Evolutionary conservation across 2,329 filamentous ascomycete species (phyloP), one percentile per base, ranked within the genome.

Genomic region (Cercospora sp.): DNA sequence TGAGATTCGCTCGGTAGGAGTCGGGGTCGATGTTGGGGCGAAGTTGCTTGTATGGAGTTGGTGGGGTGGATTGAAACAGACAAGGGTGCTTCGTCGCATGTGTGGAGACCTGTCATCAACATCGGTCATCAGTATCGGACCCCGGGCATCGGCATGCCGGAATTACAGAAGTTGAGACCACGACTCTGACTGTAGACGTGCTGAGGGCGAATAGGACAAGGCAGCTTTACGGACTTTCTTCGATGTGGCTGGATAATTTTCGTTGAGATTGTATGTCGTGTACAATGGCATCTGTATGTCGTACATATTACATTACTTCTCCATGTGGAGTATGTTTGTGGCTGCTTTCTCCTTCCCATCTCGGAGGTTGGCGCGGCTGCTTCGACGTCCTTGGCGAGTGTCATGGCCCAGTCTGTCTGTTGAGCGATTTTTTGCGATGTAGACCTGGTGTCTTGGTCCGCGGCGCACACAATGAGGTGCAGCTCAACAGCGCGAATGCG

Each of bases 281-380:
- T 26, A 51, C 45, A 51, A 23, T 13, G 45, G 18, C 45, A 13
- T 23, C 58, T 28, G 33, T 61, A 23, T 42, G 33, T 61, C 59
- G 12, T 48, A 16, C 33, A 36, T 60, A 60, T 60, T 60, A 60
- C 31, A 60, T 60, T 60, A 60, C 33, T 23, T 20, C 20, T 23
- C 45, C 45, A 51, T 51, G 10, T 51, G 36, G 36, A 42, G 36
- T 42, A n/a, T 42, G 36, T 42, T 23, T 10, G 1, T 51, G 26
- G 10, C 45, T 51, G 45, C 18, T 23, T 48, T 23, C 45, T 51
- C 45, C 45, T 48, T 51, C 45, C 45, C 20, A 3, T 51, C 20
- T 51, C 45, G 45, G 20, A 13, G 45, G 45, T 51, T 51, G 45
- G 45, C 45, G 20, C 45, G 20, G 9, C 10, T 23, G 45, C 45